Percentiles rank a stretch among this genome's conserved stretches.
phyloP scores from a whole-genome alignment of 345 rosid genomes.

The Euphorbia tirucalli region DNA sequence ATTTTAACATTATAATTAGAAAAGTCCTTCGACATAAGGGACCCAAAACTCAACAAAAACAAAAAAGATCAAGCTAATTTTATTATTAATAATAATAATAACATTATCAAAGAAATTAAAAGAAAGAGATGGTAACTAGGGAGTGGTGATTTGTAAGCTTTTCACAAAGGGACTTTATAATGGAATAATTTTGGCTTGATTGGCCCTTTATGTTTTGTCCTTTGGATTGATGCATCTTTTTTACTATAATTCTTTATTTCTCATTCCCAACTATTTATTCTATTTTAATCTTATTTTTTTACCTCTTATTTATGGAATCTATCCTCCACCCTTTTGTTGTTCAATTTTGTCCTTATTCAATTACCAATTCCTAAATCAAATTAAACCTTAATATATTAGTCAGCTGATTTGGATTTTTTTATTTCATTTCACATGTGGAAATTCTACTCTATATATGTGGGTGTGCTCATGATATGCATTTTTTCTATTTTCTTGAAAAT shows the following conservation, averaged over 20 bases:
- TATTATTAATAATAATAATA: too few species aligned
- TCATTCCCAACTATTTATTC: neutral
- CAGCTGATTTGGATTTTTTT: too few species aligned
- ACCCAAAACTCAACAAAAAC: conserved; percentile 9
- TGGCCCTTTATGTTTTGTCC: conserved; percentile 23
- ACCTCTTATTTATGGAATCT: too few species aligned
- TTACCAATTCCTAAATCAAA: too few species aligned
- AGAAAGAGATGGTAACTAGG: neutral
- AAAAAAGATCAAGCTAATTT: too few species aligned
- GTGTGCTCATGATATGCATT: too few species aligned
- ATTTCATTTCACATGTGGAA: too few species aligned
- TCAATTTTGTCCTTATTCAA: conserved; percentile 12
- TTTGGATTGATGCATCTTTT: conserved; percentile 1
- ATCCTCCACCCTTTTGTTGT: neutral
- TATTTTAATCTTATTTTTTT: too few species aligned
- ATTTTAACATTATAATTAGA: too few species aligned
- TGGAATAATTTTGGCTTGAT: conserved; percentile 34
- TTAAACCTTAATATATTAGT: too few species aligned
- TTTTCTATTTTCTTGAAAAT: too few species aligned
- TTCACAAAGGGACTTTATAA: conserved; percentile 22
- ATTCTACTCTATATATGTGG: too few species aligned
- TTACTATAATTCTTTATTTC: neutral
- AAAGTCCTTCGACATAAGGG: neutral
- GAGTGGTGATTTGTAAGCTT: conserved; percentile 20
- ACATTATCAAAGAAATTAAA: neutral